Evolutionary conservation across 306 rosid species (phyloP), one percentile per base, ranked within the genome.

Genomic region (Benincasa hispida): DNA sequence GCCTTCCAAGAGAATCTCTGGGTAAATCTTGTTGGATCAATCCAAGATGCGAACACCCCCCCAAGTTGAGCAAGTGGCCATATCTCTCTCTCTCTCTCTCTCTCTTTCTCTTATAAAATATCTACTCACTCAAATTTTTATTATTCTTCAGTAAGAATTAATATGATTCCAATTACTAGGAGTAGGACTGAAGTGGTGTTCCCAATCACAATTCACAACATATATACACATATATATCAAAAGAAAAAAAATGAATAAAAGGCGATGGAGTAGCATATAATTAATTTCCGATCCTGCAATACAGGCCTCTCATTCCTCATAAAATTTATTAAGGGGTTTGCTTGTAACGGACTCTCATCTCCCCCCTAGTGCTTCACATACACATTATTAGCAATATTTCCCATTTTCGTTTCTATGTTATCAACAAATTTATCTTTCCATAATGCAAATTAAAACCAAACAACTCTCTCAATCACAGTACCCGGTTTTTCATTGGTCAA

Each of bases 351-450:
- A 18, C 48, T 34, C 73, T 66, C 73, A 66, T 39, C 73, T 39
- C 53, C 3, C 50, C 1, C 17, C 48, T 63, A 66, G 73, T 66
- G 73, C 73, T 39, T 28, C 13, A 4, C 24, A 47, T 9, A 70
- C 58, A 70, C 58, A 47, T 47, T 47, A 68, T 22, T 24, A 3
- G 41, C 24, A 70, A 47, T 3, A 5, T 45, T 69, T 69, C 57
- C 75, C 14, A 2, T 24, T 45, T 25, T 3, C 2, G 8, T 8
- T 1, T 17, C 24, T 2, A 3, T 47, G 58, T 70, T 70, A 70
- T 70, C 76, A 47, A 25, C 76, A 70, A 70, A 15, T 7, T 27
- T 70, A 70, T 70, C 76, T 70, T 70, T 25, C 76, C 76, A 47
- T 25, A 70, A 24, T 47, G 12, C 76, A 25, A n/a, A n/a, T n/a